Percentiles rank a stretch among this genome's conserved stretches.
These are phyloP conservation scores for Bruguiera hainesii DNA, from an alignment of 441 rosid genomes.

Conservation along the genomic window DNA sequence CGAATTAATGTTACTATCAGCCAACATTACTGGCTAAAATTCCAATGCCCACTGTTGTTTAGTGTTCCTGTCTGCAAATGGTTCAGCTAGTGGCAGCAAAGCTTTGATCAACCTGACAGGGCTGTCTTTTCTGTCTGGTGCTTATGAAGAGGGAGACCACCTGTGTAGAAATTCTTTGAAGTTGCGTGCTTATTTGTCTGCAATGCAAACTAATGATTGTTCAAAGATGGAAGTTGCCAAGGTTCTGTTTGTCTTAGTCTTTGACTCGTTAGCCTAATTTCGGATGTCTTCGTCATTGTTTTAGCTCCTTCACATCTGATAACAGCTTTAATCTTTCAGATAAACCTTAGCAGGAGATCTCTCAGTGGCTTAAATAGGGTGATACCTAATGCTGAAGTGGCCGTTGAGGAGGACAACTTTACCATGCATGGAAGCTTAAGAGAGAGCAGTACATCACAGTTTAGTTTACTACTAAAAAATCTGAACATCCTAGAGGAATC, in stretches of 20 bases:
- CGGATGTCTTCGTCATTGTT: background rate
- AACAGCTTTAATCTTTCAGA: constrained; percentile 30
- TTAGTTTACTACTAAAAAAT: constrained; percentile 59
- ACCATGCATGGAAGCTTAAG: constrained; percentile 19
- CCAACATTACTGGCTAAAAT: no score
- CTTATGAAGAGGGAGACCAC: constrained; percentile 38
- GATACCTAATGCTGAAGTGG: constrained; percentile 11
- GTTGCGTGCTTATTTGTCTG: constrained; percentile 35
- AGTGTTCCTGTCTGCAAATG: background rate
- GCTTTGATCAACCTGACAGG: constrained; percentile 35
- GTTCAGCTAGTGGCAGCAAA: constrained; percentile 49
- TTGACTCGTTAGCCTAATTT: background rate
- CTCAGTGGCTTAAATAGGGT: constrained; percentile 16
- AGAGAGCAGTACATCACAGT: constrained; percentile 32
- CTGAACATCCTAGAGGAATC: constrained; percentile 60
- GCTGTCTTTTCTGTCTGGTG: constrained; percentile 39
- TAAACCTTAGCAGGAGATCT: constrained; percentile 29
- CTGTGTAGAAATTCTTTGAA: constrained; percentile 31
- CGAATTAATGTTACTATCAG: no score
- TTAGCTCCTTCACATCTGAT: background rate
- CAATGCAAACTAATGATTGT: constrained; percentile 32
- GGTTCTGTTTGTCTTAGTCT: constrained; percentile 31
- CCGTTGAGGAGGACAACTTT: constrained; percentile 8
- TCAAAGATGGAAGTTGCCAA: constrained; percentile 32
- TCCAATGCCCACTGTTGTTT: background rate